These are phyloP conservation scores for Penicillium pancosmium DNA, from an alignment of 495 filamentous ascomycete species.

Conservation along the genomic window DNA sequence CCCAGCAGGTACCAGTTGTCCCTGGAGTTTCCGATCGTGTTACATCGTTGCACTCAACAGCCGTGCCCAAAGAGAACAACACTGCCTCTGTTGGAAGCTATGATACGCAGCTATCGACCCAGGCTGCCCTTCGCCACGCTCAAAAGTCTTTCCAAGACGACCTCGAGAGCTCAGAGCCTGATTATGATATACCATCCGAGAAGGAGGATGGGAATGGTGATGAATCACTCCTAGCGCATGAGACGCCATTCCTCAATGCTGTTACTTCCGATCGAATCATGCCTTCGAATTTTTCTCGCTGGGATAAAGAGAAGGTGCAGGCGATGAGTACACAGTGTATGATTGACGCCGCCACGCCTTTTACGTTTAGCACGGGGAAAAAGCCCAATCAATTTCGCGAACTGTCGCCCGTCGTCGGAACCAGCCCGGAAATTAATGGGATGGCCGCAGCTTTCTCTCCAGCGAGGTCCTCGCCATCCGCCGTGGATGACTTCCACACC, in stretches of 20 bases:
- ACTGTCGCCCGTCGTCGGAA: not conserved
- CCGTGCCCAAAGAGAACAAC: conserved; percentile 29
- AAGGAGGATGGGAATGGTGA: conserved; percentile 21
- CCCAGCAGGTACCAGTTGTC: conserved; percentile 34
- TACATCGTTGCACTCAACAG: conserved; percentile 45
- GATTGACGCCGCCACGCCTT: conserved; percentile 53
- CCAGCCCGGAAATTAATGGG: conserved; percentile 13
- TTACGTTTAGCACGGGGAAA: conserved; percentile 48
- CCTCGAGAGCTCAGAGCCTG: conserved; percentile 35
- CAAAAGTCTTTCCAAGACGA: conserved; percentile 53
- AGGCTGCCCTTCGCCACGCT: conserved; percentile 51
- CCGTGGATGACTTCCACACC: conserved; percentile 13
- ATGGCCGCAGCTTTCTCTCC: not conserved
- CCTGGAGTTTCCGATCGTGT: conserved; percentile 34
- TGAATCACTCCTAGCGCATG: conserved; percentile 27
- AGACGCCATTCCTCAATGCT: conserved; percentile 40
- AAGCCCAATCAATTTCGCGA: conserved; percentile 24
- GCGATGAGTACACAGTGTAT: conserved; percentile 54
- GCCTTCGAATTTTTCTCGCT: conserved; percentile 3
- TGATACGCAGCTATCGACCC: conserved; percentile 50
- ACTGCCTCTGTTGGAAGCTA: conserved; percentile 21
- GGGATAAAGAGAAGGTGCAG: conserved; percentile 22
- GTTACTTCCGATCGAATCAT: conserved; percentile 14
- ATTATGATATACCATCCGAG: conserved; percentile 17
- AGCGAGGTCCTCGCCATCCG: not conserved